A percentile compares a stretch with the other conserved stretches of the same genome.
Conservation (phyloP, 192 early-diverging fungal genomes). For the Coemansia sp. region DNA sequence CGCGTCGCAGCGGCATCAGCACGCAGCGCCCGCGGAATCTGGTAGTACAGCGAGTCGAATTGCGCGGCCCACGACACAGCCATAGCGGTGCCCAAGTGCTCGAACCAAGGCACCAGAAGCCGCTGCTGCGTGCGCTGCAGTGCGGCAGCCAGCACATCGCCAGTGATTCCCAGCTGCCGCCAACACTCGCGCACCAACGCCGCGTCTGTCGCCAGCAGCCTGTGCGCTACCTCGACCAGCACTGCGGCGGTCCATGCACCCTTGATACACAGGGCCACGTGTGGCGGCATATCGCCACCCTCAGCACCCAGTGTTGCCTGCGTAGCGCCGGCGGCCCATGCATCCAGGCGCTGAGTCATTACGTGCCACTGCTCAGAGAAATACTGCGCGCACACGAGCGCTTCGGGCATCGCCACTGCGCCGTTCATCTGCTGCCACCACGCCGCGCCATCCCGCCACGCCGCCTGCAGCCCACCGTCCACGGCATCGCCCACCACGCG, state of each 20-base stretch:
- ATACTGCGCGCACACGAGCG: constrained; percentile 12
- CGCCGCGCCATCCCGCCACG: constrained; percentile 32
- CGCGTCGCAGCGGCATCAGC: constrained; percentile 22
- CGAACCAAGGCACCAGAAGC: constrained; percentile 35
- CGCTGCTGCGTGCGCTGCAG: constrained; percentile 4
- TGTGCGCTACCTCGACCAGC: constrained; percentile 11
- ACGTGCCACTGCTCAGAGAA: constrained; percentile 24
- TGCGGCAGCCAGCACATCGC: background rate
- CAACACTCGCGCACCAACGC: constrained; percentile 36
- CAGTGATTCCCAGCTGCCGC: constrained; percentile 3
- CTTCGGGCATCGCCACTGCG: constrained; percentile 23
- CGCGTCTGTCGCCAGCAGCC: background rate
- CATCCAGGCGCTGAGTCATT: constrained; percentile 12
- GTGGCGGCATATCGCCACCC: background rate
- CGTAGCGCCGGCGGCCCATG: constrained; percentile 6
- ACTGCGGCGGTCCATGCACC: constrained; percentile 30
- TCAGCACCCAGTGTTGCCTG: background rate
- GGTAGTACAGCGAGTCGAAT: constrained; percentile 31
- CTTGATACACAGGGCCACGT: constrained; percentile 21
- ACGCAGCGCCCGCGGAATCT: constrained; percentile 11
- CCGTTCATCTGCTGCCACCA: constrained; percentile 51
- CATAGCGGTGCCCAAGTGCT: constrained; percentile 11
- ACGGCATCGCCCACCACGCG: constrained; percentile 10
- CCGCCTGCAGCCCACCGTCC: constrained; percentile 6
- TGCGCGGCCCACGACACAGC: constrained; percentile 26